Percentiles rank a stretch among this genome's conserved stretches.
These are phyloP conservation scores for Aspergillus clavatus DNA, from an alignment of 2,329 filamentous ascomycete species.

Conservation along the genomic window DNA sequence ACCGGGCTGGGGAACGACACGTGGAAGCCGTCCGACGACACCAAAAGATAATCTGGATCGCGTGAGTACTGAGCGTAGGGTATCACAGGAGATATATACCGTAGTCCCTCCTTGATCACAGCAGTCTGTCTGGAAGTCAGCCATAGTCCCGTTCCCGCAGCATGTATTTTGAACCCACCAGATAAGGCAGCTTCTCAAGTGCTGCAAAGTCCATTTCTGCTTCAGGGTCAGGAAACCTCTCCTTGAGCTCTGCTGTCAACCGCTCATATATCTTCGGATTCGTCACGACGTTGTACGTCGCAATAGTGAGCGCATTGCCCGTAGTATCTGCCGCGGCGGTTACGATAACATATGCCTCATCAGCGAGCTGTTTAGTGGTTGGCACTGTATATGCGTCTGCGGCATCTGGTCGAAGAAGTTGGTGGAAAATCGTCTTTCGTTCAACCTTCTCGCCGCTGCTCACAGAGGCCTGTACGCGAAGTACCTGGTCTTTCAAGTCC, in stretches of 20 bases:
- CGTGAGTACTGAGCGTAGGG: background rate
- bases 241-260: conserved; percentile 25
- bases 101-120: conserved; percentile 35
- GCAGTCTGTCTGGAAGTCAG: conserved; percentile 18
- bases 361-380: conserved; percentile 21
- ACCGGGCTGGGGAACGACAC: conserved; percentile 29
- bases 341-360: conserved; percentile 25
- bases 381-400: conserved; percentile 16
- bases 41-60: conserved; percentile 27
- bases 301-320: conserved; percentile 31
- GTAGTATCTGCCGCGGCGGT: conserved; percentile 33
- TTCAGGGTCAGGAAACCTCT: conserved; percentile 27
- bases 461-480: conserved; percentile 14
- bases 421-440: conserved; percentile 22
- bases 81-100: conserved; percentile 16
- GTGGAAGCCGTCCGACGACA: conserved; percentile 29
- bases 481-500: conserved; percentile 12
- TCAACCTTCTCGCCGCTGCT: conserved; percentile 12
- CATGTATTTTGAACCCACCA: conserved; percentile 17
- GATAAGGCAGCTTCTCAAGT: conserved; percentile 34
- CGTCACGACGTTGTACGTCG: conserved; percentile 25
- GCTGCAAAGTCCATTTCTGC: conserved; percentile 20
- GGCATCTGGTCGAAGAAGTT: conserved; percentile 14
- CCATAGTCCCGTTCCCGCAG: background rate
- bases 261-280: conserved; percentile 24